Evolutionary conservation across 2,329 filamentous ascomycete species (phyloP).

Genomic region (Dendryphion nanum): DNA sequence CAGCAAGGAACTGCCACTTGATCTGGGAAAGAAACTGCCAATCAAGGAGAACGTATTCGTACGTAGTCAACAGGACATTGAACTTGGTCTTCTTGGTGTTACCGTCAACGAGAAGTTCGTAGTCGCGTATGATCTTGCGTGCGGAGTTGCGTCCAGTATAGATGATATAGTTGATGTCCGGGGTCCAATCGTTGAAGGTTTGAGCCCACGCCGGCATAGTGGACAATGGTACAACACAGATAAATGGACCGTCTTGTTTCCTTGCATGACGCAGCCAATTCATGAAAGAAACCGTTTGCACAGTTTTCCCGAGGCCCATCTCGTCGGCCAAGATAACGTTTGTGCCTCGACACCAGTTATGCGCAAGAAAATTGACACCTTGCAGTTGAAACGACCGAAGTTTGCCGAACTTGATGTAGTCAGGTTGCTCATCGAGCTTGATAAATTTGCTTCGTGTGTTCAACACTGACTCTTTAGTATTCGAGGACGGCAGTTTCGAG

Average conservation of each 20-base stretch:
- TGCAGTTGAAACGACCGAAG: conserved; percentile 91
- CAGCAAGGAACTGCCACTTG: conserved; percentile 96
- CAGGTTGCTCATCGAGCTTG: conserved; percentile 74
- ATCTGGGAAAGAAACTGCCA: conserved; percentile 80
- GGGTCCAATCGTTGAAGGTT: conserved; percentile 94
- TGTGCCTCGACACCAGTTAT: conserved; percentile 91
- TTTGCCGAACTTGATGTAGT: conserved; percentile 80
- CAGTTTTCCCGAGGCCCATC: conserved; percentile 98
- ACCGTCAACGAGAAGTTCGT: conserved; percentile 83
- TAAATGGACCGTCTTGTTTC: conserved; percentile 87
- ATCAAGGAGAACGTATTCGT: conserved; percentile 91
- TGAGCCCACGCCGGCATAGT: conserved; percentile 98
- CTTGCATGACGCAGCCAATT: conserved; percentile 94
- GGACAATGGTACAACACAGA: conserved; percentile 95
- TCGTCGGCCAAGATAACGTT: conserved; percentile 98
- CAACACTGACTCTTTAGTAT: conserved; percentile 72
- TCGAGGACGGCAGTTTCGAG: conserved; percentile 75
- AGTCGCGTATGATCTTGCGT: conserved; percentile 81
- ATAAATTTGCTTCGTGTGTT: conserved; percentile 59
- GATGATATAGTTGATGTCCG: conserved; percentile 94
- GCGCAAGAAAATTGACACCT: conserved; percentile 90
- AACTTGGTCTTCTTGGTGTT: conserved; percentile 91
- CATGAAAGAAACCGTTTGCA: conserved; percentile 94
- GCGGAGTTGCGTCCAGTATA: conserved; percentile 89
- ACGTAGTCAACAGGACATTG: conserved; percentile 95